phyloP scores from a whole-genome alignment of 2,329 filamentous ascomycete species.

The Fusarium udum region DNA sequence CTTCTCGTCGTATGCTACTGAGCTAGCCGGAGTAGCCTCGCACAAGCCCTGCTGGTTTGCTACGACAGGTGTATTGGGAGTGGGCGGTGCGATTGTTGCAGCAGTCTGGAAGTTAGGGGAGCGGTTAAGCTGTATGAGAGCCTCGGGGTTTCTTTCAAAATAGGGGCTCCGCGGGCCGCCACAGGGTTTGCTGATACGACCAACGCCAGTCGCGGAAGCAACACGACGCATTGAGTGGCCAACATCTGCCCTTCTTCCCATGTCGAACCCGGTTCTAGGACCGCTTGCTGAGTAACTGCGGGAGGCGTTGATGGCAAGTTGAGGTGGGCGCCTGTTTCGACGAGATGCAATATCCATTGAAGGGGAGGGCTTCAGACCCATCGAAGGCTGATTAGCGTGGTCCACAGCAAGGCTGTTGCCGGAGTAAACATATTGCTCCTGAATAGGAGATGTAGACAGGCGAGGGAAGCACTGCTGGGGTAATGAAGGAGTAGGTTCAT shows the following conservation, averaged over 20 bases:
- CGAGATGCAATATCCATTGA: conserved; percentile 64
- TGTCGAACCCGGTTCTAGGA: conserved; percentile 60
- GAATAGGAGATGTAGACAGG: conserved; percentile 29
- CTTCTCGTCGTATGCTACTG: conserved; percentile 46
- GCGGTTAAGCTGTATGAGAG: conserved; percentile 54
- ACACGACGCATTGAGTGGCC: conserved; percentile 63
- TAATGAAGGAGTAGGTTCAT: conserved; percentile 36
- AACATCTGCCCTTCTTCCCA: conserved; percentile 55
- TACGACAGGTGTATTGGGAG: conserved; percentile 59
- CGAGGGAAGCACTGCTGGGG: conserved; percentile 37
- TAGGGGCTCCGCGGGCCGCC: conserved; percentile 50
- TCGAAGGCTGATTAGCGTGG: conserved; percentile 21
- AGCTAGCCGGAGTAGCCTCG: conserved; percentile 52
- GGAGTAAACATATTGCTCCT: conserved; percentile 35
- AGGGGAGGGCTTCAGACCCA: conserved; percentile 58
- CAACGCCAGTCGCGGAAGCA: conserved; percentile 59
- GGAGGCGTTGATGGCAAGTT: conserved; percentile 57
- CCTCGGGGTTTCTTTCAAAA: conserved; percentile 58
- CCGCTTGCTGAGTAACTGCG: conserved; percentile 55
- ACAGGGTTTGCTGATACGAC: conserved; percentile 47
- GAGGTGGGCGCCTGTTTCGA: conserved; percentile 56
- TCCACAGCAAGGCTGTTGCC: conserved; percentile 27
- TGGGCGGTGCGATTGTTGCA: conserved; percentile 58
- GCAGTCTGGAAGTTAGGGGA: conserved; percentile 54
- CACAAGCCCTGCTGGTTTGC: conserved; percentile 50